Percentiles rank a stretch among this genome's conserved stretches.
Conservation (phyloP, 176 grass and related monocot genomes). For the Oryza nivara region DNA sequence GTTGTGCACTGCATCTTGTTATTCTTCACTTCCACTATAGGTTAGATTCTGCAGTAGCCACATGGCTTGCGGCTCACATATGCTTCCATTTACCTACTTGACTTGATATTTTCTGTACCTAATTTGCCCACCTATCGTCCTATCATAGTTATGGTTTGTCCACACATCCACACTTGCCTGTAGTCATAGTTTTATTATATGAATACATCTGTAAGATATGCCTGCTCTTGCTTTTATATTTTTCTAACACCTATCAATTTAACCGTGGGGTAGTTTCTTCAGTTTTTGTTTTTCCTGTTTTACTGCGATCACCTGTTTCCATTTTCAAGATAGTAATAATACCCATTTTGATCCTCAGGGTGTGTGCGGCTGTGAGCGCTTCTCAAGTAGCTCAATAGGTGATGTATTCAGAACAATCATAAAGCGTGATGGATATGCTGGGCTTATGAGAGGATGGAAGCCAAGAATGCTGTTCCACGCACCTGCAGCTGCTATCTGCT, state of each 20-base stretch:
- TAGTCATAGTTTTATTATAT: neutral
- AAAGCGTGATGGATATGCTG: slow-evolving; percentile 74
- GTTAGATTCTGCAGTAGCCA: neutral
- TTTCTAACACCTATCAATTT: neutral
- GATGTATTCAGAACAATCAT: slow-evolving; percentile 66
- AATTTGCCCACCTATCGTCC: neutral
- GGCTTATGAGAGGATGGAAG: slow-evolving; percentile 86
- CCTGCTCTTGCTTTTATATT: neutral
- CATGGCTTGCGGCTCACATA: neutral
- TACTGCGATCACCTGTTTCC: slow-evolving; percentile 7
- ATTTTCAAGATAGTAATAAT: slow-evolving; percentile 34
- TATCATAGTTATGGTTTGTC: slow-evolving; percentile 6
- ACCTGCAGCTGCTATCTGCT: slow-evolving; percentile 89
- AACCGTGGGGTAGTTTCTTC: neutral
- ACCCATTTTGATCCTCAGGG: slow-evolving; percentile 57
- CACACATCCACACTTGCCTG: neutral
- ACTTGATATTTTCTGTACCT: neutral
- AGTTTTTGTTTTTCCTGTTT: neutral
- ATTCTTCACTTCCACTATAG: neutral
- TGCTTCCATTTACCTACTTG: neutral
- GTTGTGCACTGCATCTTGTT: slow-evolving; percentile 8
- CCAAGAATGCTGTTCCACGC: slow-evolving; percentile 91
- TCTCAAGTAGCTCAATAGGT: slow-evolving; percentile 74
- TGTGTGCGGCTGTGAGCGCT: slow-evolving; percentile 87
- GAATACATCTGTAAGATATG: slow-evolving; percentile 18